These are phyloP conservation scores for Trametes pubescens DNA, from an alignment of 1,284 basidiomycete genomes.

Conservation along the genomic window DNA sequence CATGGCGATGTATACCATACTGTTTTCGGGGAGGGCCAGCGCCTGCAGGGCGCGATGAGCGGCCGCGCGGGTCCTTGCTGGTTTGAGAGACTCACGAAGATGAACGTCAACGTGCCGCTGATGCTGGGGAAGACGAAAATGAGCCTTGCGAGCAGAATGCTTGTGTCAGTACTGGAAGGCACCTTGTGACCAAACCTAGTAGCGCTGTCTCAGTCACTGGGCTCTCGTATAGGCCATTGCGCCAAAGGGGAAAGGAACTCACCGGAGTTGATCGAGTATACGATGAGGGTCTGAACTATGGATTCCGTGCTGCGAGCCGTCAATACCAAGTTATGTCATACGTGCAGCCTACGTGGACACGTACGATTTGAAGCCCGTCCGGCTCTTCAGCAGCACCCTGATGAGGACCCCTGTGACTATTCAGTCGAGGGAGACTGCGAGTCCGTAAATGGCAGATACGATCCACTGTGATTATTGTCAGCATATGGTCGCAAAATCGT, in stretches of 20 bases:
- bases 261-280: slow-evolving; percentile 20
- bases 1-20: slow-evolving; percentile 14
- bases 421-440: slow-evolving; percentile 1
- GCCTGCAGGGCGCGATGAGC: slow-evolving; percentile 3
- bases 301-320: slow-evolving; percentile 14
- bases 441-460: slow-evolving; percentile 3
- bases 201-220: background rate
- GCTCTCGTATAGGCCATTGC: too few relatives aligned
- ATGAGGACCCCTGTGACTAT: slow-evolving; percentile 9
- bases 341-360: background rate
- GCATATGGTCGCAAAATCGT: too few relatives aligned
- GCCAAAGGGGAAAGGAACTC: background rate
- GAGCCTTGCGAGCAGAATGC: too few relatives aligned
- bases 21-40: slow-evolving; percentile 1
- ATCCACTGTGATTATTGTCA: background rate
- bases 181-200: too few relatives aligned
- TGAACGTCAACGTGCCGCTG: too few relatives aligned
- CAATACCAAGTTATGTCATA: too few relatives aligned
- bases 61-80: too few relatives aligned
- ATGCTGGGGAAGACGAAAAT: too few relatives aligned
- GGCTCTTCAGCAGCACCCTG: slow-evolving; percentile 2
- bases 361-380: slow-evolving; percentile 11
- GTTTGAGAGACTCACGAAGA: too few relatives aligned
- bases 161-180: too few relatives aligned
- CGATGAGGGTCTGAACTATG: slow-evolving; percentile 10